A percentile compares a stretch with the other conserved stretches of the same genome.
Evolutionary conservation across 371 early-diverging fungal species (phyloP).

Genomic region (Mortierella sp.): DNA sequence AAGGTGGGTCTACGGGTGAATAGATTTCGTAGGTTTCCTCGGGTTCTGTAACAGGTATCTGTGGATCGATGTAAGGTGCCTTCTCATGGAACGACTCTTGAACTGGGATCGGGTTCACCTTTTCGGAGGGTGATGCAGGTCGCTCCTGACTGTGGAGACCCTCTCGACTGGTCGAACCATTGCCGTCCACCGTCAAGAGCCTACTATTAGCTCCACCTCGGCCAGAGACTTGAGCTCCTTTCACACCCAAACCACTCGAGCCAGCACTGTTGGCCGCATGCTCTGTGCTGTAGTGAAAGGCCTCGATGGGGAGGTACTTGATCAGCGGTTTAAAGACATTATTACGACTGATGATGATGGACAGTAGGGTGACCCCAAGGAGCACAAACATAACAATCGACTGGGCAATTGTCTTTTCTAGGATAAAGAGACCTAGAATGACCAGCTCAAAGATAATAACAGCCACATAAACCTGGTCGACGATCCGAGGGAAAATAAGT

Average conservation of each 20-base stretch:
- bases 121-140: not conserved
- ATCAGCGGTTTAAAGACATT: slow-evolving; percentile 31
- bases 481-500: slow-evolving; percentile 71
- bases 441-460: slow-evolving; percentile 76
- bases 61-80: slow-evolving; percentile 25
- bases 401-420: slow-evolving; percentile 33
- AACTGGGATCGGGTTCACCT: slow-evolving; percentile 19
- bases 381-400: slow-evolving; percentile 35
- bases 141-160: no score
- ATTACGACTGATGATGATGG: slow-evolving; percentile 29
- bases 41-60: slow-evolving; percentile 6
- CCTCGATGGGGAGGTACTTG: slow-evolving; percentile 29
- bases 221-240: no score
- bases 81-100: slow-evolving; percentile 28
- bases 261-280: no score
- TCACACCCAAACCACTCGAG: no score
- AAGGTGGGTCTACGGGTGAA: not conserved
- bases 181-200: no score
- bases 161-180: no score
- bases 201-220: no score
- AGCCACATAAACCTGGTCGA: slow-evolving; percentile 77
- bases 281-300: slow-evolving; percentile 11
- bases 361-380: slow-evolving; percentile 12
- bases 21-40: slow-evolving; percentile 10
- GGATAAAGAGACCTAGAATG: slow-evolving; percentile 64